phyloP scores from a whole-genome alignment of 441 rosid species.

The Caryocar brasiliense region DNA sequence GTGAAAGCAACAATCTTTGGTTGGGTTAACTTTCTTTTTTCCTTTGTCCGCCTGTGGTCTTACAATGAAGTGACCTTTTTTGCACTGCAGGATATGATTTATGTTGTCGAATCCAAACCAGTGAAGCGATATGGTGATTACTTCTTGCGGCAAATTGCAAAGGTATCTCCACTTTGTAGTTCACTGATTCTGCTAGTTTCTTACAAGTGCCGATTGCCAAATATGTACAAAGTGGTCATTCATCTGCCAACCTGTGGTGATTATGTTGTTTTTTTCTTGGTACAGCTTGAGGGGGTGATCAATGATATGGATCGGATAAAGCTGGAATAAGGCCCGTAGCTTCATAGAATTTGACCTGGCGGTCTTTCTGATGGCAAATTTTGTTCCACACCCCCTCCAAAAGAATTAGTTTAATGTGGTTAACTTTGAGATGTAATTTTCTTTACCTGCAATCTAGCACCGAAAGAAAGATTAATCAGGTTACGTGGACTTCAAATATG shows the following conservation, averaged over 20 bases:
- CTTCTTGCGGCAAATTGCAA: constrained; percentile 64
- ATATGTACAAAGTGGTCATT: not conserved
- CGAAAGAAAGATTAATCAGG: too few species aligned
- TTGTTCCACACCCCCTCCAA: too few species aligned
- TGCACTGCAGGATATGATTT: constrained; percentile 65
- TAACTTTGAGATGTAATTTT: constrained; percentile 7
- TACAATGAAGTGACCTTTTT: too few species aligned
- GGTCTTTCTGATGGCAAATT: not conserved
- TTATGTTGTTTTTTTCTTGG: not conserved
- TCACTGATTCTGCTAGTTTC: not conserved
- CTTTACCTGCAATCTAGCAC: not conserved
- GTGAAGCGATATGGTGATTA: constrained; percentile 63
- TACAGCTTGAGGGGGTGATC: constrained; percentile 81
- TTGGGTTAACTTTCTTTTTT: too few species aligned
- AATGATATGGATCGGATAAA: constrained; percentile 66
- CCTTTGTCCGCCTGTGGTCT: too few species aligned
- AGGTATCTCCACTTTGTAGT: constrained; percentile 25
- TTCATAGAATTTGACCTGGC: constrained; percentile 1
- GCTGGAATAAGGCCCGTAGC: constrained; percentile 39
- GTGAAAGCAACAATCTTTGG: too few species aligned
- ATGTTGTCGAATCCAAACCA: constrained; percentile 63
- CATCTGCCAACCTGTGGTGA: not conserved
- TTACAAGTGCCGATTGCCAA: not conserved
- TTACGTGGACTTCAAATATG: too few species aligned
- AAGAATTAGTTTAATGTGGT: constrained; percentile 4